Evolutionary conservation across 805 yeast species (phyloP).

Genomic region (Cephaloascus albidus): DNA sequence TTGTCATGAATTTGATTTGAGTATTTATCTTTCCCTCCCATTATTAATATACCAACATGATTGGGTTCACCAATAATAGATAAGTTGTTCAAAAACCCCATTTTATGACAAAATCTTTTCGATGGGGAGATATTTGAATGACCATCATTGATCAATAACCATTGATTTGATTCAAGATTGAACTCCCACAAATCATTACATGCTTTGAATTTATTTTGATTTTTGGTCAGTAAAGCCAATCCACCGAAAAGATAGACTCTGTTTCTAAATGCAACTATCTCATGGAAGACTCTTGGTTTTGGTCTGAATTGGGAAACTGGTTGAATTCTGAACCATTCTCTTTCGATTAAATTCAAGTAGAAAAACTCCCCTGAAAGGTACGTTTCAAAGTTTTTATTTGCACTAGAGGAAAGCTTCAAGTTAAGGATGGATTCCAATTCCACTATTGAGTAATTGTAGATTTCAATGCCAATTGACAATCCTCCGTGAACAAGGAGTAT

Average conservation of each 20-base stretch:
- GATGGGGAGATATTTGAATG: slow-evolving; percentile 14
- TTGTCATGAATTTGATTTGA: slow-evolving; percentile 22
- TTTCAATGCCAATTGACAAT: slow-evolving; percentile 44
- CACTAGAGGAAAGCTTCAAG: slow-evolving; percentile 13
- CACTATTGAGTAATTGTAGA: slow-evolving; percentile 26
- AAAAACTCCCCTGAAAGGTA: slow-evolving; percentile 60
- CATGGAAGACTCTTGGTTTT: slow-evolving; percentile 47
- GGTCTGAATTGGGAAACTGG: slow-evolving; percentile 16
- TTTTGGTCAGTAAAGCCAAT: slow-evolving; percentile 25
- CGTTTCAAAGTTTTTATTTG: slow-evolving; percentile 13
- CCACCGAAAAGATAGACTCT: slow-evolving; percentile 62
- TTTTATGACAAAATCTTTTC: slow-evolving; percentile 45
- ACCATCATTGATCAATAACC: slow-evolving; percentile 44
- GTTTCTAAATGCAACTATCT: slow-evolving; percentile 40
- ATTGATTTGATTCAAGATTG: slow-evolving; percentile 37
- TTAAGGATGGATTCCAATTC: slow-evolving; percentile 29
- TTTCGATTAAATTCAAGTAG: slow-evolving; percentile 46
- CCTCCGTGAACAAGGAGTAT: slow-evolving; percentile 65
- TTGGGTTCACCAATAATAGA: slow-evolving; percentile 23
- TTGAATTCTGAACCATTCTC: slow-evolving; percentile 42
- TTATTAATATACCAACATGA: slow-evolving; percentile 40
- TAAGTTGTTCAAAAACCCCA: slow-evolving; percentile 30
- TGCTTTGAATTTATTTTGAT: slow-evolving; percentile 28
- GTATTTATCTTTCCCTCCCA: slow-evolving; percentile 40
- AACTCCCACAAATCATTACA: slow-evolving; percentile 66